Evolutionary conservation across 139 green algal genomes (phyloP).

Genomic region (Closterium sp.): DNA sequence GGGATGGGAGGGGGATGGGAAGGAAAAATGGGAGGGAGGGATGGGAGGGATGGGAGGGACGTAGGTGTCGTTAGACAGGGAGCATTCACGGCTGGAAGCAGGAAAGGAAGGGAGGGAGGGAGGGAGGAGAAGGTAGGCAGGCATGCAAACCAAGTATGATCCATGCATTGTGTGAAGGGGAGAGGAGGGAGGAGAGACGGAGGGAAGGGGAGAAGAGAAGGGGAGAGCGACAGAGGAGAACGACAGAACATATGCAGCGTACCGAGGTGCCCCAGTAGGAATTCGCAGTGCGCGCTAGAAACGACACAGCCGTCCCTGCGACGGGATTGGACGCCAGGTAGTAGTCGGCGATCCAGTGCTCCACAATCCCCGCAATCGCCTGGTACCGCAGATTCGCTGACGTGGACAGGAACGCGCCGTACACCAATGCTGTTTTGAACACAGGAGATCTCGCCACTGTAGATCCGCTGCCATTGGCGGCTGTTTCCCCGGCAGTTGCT

Average conservation of each 20-base stretch:
- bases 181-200: no score
- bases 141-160: no score
- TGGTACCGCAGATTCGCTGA: constrained; percentile 52
- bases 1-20: no score
- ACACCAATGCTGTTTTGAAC: constrained; percentile 46
- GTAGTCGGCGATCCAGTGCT: constrained; percentile 47
- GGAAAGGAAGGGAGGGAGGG: neutral
- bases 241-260: no score
- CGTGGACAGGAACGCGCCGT: constrained; percentile 38
- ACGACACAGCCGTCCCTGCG: constrained; percentile 15
- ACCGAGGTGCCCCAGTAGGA: constrained; percentile 44
- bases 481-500: neutral
- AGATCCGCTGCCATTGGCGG: neutral
- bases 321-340: constrained; percentile 4
- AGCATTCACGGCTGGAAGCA: neutral
- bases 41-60: no score
- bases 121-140: no score
- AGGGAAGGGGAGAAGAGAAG: neutral
- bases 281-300: constrained; percentile 34
- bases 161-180: no score
- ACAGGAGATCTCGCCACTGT: constrained; percentile 19
- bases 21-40: no score
- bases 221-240: neutral
- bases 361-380: constrained; percentile 40
- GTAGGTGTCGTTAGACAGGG: neutral